A percentile compares a stretch with the other conserved stretches of the same genome.
phyloP scores from a whole-genome alignment of 148 eudicot genomes.

The Heliamphora exappendiculata region DNA sequence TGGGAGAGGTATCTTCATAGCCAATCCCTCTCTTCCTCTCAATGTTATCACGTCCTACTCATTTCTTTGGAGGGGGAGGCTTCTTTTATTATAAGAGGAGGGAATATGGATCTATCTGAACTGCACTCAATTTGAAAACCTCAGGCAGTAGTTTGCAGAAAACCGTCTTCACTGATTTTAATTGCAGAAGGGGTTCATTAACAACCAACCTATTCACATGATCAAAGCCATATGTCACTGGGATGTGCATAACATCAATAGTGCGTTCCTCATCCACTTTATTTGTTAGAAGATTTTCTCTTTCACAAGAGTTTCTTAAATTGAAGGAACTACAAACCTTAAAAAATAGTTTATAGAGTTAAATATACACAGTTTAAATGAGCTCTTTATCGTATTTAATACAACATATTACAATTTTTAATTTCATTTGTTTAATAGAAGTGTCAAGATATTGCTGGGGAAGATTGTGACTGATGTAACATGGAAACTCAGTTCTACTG shows the following conservation, averaged over 20 bases:
- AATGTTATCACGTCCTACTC: conserved; percentile 85
- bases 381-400: neutral
- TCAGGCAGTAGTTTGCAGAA: conserved; percentile 76
- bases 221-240: conserved; percentile 83
- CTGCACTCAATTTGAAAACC: conserved; percentile 79
- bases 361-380: neutral
- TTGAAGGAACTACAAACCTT: conserved; percentile 97
- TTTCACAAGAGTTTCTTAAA: conserved; percentile 78
- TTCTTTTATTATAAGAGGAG: conserved; percentile 75
- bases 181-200: conserved; percentile 63
- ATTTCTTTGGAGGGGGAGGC: conserved; percentile 88
- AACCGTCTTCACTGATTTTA: conserved; percentile 60
- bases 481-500: neutral
- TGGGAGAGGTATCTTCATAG: too few relatives aligned
- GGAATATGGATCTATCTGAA: conserved; percentile 92
- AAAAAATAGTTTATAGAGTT: neutral
- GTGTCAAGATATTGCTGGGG: neutral
- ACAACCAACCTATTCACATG: conserved; percentile 59
- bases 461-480: neutral
- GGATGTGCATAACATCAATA: conserved; percentile 73
- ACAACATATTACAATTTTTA: neutral
- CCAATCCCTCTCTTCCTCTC: conserved; percentile 99
- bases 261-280: conserved; percentile 97
- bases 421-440: neutral
- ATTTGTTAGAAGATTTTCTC: conserved; percentile 73